Evolutionary conservation across 352 stramenopile genomes (phyloP).

Genomic region (Thraustochytrium striatum): DNA sequence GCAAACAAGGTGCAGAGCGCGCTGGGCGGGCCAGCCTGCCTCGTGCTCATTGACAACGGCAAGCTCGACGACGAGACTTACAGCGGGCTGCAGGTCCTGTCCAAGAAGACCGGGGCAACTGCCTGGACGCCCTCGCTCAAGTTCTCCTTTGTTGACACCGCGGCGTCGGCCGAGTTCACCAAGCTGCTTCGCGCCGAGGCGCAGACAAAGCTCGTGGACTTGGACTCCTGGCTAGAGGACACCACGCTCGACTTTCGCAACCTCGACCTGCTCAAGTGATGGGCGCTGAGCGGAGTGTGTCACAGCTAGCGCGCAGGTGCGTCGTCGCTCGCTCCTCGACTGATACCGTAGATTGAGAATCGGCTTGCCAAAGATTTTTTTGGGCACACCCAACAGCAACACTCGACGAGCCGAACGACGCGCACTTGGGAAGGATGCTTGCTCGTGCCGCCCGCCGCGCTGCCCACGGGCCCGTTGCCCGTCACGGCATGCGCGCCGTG

Average conservation of each 20-base stretch:
- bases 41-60: neutral
- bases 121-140: neutral
- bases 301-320: no score
- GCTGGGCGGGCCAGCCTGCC: neutral
- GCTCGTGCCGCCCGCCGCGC: no score
- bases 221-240: neutral
- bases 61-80: neutral
- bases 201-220: neutral
- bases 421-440: no score
- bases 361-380: no score
- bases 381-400: no score
- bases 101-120: neutral
- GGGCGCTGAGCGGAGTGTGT: no score
- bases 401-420: no score
- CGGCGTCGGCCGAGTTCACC: neutral
- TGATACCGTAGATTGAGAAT: no score
- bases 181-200: conserved; percentile 30
- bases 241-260: conserved; percentile 10
- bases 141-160: neutral
- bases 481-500: conserved; percentile 61
- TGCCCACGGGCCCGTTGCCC: no score
- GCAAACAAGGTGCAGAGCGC: conserved; percentile 2
- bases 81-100: neutral
- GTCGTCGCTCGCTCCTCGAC: no score
- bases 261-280: conserved; percentile 48